phyloP scores from a whole-genome alignment of 2,329 filamentous ascomycete species.

The Cladosporium sp. region DNA sequence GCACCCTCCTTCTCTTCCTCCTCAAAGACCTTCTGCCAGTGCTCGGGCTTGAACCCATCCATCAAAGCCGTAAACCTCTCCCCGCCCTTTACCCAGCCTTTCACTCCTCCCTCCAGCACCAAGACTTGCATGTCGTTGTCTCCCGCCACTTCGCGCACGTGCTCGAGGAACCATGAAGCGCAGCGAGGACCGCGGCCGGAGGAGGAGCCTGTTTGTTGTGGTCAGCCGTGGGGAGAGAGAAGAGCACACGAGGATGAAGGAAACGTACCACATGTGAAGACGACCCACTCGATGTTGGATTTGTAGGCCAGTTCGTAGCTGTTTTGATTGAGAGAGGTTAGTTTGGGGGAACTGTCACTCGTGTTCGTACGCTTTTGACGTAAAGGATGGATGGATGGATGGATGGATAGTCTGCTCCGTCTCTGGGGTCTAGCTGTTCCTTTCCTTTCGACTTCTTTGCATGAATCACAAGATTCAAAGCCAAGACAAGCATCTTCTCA shows the following conservation, averaged over 20 bases:
- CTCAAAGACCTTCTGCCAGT: constrained; percentile 38
- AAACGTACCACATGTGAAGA: constrained; percentile 42
- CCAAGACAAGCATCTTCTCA: no score
- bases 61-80: constrained; percentile 35
- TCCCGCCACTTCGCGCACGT: constrained; percentile 29
- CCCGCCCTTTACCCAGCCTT: constrained; percentile 43
- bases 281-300: constrained; percentile 42
- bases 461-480: no score
- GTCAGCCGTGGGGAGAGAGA: background rate
- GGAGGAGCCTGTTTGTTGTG: background rate
- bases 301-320: constrained; percentile 41
- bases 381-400: no score
- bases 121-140: constrained; percentile 39
- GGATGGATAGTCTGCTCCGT: no score
- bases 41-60: constrained; percentile 38
- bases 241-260: constrained; percentile 19
- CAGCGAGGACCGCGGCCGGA: constrained; percentile 31
- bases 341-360: background rate
- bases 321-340: no score
- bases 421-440: no score
- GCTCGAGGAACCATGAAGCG: constrained; percentile 34
- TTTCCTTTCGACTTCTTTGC: no score
- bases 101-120: constrained; percentile 41
- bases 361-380: no score
- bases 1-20: constrained; percentile 14